Base-by-base conservation (phyloP, 306 rosid genomes). In the Vicia sativa region DNA sequence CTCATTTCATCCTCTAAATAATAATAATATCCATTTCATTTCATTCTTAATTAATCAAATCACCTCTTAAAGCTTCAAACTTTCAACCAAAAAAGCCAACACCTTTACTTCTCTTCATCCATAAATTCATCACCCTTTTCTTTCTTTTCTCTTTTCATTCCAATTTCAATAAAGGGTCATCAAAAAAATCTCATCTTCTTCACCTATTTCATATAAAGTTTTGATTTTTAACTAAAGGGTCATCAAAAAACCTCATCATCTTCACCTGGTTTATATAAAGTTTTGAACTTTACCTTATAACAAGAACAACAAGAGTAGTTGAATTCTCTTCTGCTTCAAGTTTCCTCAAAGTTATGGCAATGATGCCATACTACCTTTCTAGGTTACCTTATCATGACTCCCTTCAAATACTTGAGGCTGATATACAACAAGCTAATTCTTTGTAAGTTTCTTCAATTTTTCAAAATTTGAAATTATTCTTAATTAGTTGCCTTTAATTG, bases 351-450 rank as follows among this genome's bases (percentile, higher is more conserved):
- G 50, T 57, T 65, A 81, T 83, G 87, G 92, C 83, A 55, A 78
- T 81, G 80, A 85, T 85, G 82, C 81, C 81, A 14, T 93, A 88
- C 81, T 92, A 83, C 59, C 82, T 90, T 65, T 87, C 80, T 9
- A 74, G 93, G 61, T 77, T 88, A 48, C 89, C 98, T 66, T 85
- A 72, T 53, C 90, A 83, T 60, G 97, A 93, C 73, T 87, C 91
- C 7, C 68, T 95, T 74, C 75, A 85, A 81, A 80, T 78, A 12
- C 80, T 95, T 16, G 97, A 95, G 65, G 97, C 91, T 77, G 99
- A 95, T 82, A 86, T 95, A 31, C 95, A 86, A 55, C 89, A 88
- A 69, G 99, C 99, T 12, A 95, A 95, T 87, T 74, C 95, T 79
- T 74, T 95, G 99, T 95, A 49, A 85, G 92, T 83, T 79, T 28